Percentiles rank a stretch among this genome's conserved stretches.
These are phyloP conservation scores for Zoysia pacifica DNA, from an alignment of 176 grass and related monocot genomes.

Conservation along the genomic window DNA sequence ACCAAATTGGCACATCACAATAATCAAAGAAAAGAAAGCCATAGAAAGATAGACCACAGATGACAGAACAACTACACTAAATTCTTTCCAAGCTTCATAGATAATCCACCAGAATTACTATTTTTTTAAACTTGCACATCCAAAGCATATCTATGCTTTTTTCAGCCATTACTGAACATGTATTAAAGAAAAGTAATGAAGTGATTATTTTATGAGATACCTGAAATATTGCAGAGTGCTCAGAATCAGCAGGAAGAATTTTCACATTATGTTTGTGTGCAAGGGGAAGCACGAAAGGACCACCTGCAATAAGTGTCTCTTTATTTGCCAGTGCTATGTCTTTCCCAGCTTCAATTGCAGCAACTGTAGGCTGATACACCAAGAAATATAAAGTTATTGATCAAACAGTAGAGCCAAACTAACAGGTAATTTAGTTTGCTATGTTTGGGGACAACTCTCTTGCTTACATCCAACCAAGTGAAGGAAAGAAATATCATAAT, in stretches of 20 bases:
- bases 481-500: not conserved
- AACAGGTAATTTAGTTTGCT: constrained; percentile 9
- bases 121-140: not conserved
- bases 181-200: constrained; percentile 19
- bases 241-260: constrained; percentile 99
- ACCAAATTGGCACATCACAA: constrained; percentile 12
- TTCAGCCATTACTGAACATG: not conserved
- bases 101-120: not conserved
- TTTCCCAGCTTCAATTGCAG: constrained; percentile 96
- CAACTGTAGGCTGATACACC: constrained; percentile 76
- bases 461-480: not conserved
- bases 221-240: constrained; percentile 99
- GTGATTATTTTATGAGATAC: constrained; percentile 45
- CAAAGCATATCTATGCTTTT: not conserved
- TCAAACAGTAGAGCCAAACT: constrained; percentile 17
- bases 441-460: not conserved
- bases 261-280: constrained; percentile 97
- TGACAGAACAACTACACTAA: not conserved
- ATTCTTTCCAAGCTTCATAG: not conserved
- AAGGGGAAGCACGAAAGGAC: constrained; percentile 97
- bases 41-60: constrained; percentile 4
- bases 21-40: not conserved
- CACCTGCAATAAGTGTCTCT: constrained; percentile 98
- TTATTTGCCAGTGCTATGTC: constrained; percentile 97
- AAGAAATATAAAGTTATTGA: constrained; percentile 13